Percentiles rank a stretch among this genome's conserved stretches.
Conservation (phyloP, 2,329 filamentous ascomycete species). For the Westerdykella sp. region DNA sequence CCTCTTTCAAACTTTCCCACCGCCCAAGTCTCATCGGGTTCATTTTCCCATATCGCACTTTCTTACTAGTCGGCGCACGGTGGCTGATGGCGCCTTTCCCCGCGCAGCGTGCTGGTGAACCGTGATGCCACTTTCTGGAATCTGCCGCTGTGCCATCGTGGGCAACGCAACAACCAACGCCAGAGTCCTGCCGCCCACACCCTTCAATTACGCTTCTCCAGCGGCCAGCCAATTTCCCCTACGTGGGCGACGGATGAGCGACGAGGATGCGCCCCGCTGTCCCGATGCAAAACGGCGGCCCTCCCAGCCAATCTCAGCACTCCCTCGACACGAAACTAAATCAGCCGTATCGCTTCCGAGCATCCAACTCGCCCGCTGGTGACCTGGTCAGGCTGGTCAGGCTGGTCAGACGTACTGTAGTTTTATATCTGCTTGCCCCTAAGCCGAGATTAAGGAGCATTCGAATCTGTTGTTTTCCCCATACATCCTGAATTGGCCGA, state of each 20-base stretch:
- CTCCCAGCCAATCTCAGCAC: constrained; percentile 25
- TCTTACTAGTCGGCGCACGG: too few relatives aligned
- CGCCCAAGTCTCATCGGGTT: not conserved
- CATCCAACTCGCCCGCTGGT: constrained; percentile 20
- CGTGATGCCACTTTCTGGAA: too few relatives aligned
- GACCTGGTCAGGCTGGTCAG: not conserved
- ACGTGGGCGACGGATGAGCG: constrained; percentile 18
- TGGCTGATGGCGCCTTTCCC: not conserved
- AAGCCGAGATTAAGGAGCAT: constrained; percentile 37
- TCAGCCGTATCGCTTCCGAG: constrained; percentile 28
- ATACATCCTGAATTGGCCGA: constrained; percentile 10
- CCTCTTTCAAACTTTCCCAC: not conserved
- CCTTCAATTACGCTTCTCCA: constrained; percentile 15
- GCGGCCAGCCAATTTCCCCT: constrained; percentile 22
- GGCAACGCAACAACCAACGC: constrained; percentile 4
- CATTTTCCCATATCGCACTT: not conserved
- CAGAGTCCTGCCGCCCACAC: constrained; percentile 10
- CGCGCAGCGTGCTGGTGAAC: not conserved
- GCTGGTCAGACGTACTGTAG: constrained; percentile 19
- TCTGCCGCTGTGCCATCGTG: constrained; percentile 7
- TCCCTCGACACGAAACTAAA: constrained; percentile 11
- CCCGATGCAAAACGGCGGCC: constrained; percentile 13
- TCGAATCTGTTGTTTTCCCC: constrained; percentile 25
- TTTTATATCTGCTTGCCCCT: constrained; percentile 12
- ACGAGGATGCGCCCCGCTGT: constrained; percentile 22